Evolutionary conservation across 805 yeast species (phyloP), one percentile per base, ranked within the genome.

Genomic region (Gaillardinia entomophila): DNA sequence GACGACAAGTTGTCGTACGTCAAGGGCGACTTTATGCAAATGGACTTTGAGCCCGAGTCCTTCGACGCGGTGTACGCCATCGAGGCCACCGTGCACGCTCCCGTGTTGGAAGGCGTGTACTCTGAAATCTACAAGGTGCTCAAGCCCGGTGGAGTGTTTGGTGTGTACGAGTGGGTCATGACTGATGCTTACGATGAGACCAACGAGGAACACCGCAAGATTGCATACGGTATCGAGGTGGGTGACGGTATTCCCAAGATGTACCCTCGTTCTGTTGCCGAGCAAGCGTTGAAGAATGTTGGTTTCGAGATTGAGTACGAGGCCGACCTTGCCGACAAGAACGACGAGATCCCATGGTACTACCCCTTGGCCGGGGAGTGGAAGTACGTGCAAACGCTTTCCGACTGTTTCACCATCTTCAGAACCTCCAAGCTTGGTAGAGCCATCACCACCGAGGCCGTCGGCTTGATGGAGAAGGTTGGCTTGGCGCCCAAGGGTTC

Each of bases 141-240:
- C 62, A 92, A 92, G 67, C 97, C 98, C 49, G 97, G 97, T 55
- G 98, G 98, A 61, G 77, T 72, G 30, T 92, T 92, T 46, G 98
- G 97, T 58, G 97, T 92, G 33, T 92, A 92, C 68, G 98, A 92
- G 67, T 92, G 98, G 98, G 97, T 92, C 43, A 84, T 92, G 95
- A 92, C 97, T 41, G 95, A 88, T 51, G 72, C 67, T 31, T 92
- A 87, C 59, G 97, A 92, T 57, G 95, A 84, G 65, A 63, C 62
- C 37, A 87, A 86, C 62, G 76, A 78, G 48, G 89, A 79, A 61
- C 98, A 92, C 68, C 84, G 96, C 65, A 82, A 82, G 57, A 85
- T 92, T 44, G 92, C 95, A 20, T 90, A 90, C 63, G 97, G 96
- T 59, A 92, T 92, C 48, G 98, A 92, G 70, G 75, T 90, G 42